A percentile compares a stretch with the other conserved stretches of the same genome.
These are phyloP conservation scores for Psidium guajava DNA, from an alignment of 345 rosid genomes.

Conservation along the genomic window DNA sequence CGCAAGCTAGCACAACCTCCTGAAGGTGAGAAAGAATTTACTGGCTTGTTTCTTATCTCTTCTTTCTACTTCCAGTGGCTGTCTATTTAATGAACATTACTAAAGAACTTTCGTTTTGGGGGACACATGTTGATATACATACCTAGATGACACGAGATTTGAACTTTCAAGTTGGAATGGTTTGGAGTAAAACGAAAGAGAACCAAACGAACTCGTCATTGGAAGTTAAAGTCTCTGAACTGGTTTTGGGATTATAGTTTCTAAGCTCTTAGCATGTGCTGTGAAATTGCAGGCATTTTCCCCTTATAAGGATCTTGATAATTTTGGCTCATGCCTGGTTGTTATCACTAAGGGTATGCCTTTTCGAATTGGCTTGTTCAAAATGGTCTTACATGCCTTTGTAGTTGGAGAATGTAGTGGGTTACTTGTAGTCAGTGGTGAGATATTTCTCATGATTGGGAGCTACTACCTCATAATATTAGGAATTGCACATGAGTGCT, in stretches of 20 bases:
- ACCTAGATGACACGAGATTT: neutral
- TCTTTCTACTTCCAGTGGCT: neutral
- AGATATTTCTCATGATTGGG: neutral
- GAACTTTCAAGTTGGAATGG: neutral
- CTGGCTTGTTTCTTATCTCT: neutral
- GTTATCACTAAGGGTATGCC: neutral
- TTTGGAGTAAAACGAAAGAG: neutral
- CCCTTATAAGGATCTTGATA: neutral
- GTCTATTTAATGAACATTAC: neutral
- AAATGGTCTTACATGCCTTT: neutral
- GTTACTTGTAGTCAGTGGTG: neutral
- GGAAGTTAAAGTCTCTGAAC: neutral
- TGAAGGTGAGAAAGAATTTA: slow-evolving; percentile 33
- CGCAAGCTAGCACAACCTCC: slow-evolving; percentile 76
- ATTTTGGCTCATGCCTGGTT: neutral
- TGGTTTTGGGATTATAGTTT: neutral
- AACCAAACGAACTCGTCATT: neutral
- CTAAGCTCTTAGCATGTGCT: neutral
- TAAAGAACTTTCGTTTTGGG: neutral
- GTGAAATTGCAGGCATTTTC: neutral
- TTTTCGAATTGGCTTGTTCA: neutral
- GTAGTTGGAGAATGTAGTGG: neutral
- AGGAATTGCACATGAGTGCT: neutral
- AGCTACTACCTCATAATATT: neutral
- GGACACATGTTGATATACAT: neutral